Evolutionary conservation across 495 filamentous ascomycete genomes (phyloP), one percentile per base, ranked within the genome.

Genomic region (Neurospora discreta): DNA sequence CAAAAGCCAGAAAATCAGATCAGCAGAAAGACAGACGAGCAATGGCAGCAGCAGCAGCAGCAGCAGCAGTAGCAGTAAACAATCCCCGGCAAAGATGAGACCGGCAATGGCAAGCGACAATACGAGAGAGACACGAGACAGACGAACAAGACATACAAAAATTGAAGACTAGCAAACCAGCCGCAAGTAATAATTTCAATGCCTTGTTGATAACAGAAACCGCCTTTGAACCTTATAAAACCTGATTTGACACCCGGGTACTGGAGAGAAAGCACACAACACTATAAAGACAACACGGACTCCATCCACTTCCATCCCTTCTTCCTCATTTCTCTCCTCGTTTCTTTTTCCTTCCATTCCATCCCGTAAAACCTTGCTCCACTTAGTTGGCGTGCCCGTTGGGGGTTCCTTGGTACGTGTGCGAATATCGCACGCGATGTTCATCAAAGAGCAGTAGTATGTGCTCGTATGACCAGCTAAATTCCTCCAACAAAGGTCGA

Each of bases 401-500:
- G 52, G n/a, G n/a, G n/a, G 26, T 18, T 8, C 26, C 44, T 60
- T 60, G 46, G 13, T 30, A 13, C 13, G 11, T 58, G 23, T 58
- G 30, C 46, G 46, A 23, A 30, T 33, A 33, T 60, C 26, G 26
- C 26, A 26, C 23, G 26, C 52, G 26, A 26, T 33, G 52, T 30
- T 60, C 3, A 60, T 60, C 52, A 60, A 18, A 33, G 52, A 60
- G 10, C 30, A 6, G 52, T 3, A 33, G 52, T 73, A 69, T 72
- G 73, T 38, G 74, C 68, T 71, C 76, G 71, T 41, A 72, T n/a
- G 71, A 74, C 80, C 77, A 87, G 76, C 79, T 84, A 71, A 82
- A 82, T 70, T 84, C 81, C 73, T 85, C 77, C 33, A 86, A 77
- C 73, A 84, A 80, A 13, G 71, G 71, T 30, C 83, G 81, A 72